These are phyloP conservation scores for Nothophaeocryptopus gaeumannii DNA, from an alignment of 2,329 filamentous ascomycete species.

Conservation along the genomic window DNA sequence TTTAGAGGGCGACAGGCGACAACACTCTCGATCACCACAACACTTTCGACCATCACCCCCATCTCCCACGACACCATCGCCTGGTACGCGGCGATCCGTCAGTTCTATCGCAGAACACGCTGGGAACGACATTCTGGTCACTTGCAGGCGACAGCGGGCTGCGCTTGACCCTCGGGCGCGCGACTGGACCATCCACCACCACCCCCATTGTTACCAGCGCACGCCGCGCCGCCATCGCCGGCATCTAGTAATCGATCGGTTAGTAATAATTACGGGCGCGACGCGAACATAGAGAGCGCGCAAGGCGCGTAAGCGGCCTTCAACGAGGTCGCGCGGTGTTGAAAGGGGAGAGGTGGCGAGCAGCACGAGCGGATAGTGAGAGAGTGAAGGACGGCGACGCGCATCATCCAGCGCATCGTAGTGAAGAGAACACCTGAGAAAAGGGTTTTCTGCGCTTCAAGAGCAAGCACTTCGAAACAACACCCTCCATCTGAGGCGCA, in stretches of 20 bases:
- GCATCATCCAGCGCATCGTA: slow-evolving; percentile 1
- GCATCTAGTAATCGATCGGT: slow-evolving; percentile 19
- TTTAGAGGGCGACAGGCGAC: no score
- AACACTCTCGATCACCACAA: slow-evolving; percentile 3
- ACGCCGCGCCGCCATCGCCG: slow-evolving; percentile 27
- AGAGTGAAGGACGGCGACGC: slow-evolving; percentile 4
- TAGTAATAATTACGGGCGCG: slow-evolving; percentile 16
- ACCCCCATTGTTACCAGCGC: slow-evolving; percentile 23
- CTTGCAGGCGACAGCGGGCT: slow-evolving; percentile 32
- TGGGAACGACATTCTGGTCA: slow-evolving; percentile 1
- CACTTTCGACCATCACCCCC: slow-evolving; percentile 14
- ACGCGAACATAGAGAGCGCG: slow-evolving; percentile 14
- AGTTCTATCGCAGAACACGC: slow-evolving; percentile 13
- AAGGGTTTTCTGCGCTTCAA: not conserved
- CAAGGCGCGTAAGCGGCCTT: slow-evolving; percentile 31
- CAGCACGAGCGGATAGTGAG: slow-evolving; percentile 12
- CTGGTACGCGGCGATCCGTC: slow-evolving; percentile 20
- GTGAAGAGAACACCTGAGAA: not conserved
- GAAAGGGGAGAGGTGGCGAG: slow-evolving; percentile 30
- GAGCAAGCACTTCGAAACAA: slow-evolving; percentile 6
- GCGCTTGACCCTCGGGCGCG: slow-evolving; percentile 26
- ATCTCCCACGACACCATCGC: slow-evolving; percentile 28
- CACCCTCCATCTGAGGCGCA: not conserved
- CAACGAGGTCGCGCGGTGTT: slow-evolving; percentile 31
- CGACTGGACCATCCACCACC: not conserved